Evolutionary conservation across 768 basidiomycete species (phyloP).

Genomic region (Favolaschia claudopus): DNA sequence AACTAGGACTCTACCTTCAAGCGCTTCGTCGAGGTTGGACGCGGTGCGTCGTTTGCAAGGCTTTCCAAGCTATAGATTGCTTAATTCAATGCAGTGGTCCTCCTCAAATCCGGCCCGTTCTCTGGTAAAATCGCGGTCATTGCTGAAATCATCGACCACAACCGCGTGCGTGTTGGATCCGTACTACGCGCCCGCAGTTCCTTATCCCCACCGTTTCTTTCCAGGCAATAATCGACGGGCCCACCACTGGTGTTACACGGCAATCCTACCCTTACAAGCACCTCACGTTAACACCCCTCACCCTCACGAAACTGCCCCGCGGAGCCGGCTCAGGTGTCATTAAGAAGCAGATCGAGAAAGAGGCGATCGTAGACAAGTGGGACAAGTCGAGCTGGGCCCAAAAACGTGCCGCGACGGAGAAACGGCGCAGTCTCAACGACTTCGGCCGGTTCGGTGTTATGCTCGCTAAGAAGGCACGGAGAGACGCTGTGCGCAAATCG

Average conservation of each 20-base stretch:
- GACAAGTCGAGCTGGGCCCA: constrained; percentile 87
- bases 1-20: constrained; percentile 86
- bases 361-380: constrained; percentile 88
- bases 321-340: constrained; percentile 83
- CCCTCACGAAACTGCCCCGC: constrained; percentile 85
- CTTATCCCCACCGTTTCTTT: not conserved
- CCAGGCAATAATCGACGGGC: constrained; percentile 96
- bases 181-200: not conserved
- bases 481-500: constrained; percentile 79
- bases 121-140: constrained; percentile 94
- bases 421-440: constrained; percentile 82
- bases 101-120: constrained; percentile 88
- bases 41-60: constrained; percentile 58
- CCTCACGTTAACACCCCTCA: constrained; percentile 88
- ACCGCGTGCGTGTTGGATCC: constrained; percentile 71
- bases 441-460: constrained; percentile 91
- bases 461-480: constrained; percentile 87
- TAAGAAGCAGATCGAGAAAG: constrained; percentile 88
- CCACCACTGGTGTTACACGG: constrained; percentile 89
- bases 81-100: constrained; percentile 69
- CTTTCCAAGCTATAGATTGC: constrained; percentile 3
- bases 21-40: constrained; percentile 98
- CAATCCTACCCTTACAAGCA: constrained; percentile 93
- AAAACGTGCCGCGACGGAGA: constrained; percentile 78
- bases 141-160: constrained; percentile 98